A percentile compares a stretch with the other conserved stretches of the same genome.
Conservation (phyloP, 2,329 filamentous ascomycete genomes). For the Ascochyta viciae-villosae region DNA sequence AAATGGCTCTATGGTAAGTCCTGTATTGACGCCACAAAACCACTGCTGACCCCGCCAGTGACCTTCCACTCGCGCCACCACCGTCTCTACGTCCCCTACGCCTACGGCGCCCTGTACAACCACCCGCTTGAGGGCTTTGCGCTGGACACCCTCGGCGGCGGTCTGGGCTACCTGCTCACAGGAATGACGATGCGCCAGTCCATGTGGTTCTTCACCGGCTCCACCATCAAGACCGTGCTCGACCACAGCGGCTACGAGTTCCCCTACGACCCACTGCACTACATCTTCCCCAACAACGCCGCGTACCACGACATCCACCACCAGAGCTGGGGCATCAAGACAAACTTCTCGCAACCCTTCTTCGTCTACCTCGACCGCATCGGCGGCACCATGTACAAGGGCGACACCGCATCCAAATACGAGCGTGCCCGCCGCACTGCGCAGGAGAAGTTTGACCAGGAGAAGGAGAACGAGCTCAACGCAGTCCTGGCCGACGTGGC, state of each 20-base stretch:
- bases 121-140: conserved; percentile 94
- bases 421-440: conserved; percentile 63
- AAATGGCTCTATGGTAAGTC: conserved; percentile 92
- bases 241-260: conserved; percentile 98
- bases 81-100: conserved; percentile 95
- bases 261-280: conserved; percentile 92
- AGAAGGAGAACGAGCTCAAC: conserved; percentile 45
- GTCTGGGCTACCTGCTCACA: conserved; percentile 80
- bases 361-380: conserved; percentile 94
- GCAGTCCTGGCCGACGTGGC: conserved; percentile 21
- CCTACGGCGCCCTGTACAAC: conserved; percentile 96
- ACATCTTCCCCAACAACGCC: conserved; percentile 92
- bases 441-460: conserved; percentile 63
- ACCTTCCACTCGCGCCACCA: conserved; percentile 95
- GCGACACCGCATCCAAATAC: conserved; percentile 65
- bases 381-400: conserved; percentile 82
- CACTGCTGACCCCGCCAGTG: conserved; percentile 56
- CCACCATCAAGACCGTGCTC: conserved; percentile 94
- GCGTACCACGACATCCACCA: conserved; percentile 98
- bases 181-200: conserved; percentile 85
- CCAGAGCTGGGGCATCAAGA: conserved; percentile 99
- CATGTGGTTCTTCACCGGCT: conserved; percentile 87
- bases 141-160: conserved; percentile 87
- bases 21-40: neutral
- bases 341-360: conserved; percentile 88